Evolutionary conservation across 257 asterid species (phyloP).

Genomic region (Salvia splendens): DNA sequence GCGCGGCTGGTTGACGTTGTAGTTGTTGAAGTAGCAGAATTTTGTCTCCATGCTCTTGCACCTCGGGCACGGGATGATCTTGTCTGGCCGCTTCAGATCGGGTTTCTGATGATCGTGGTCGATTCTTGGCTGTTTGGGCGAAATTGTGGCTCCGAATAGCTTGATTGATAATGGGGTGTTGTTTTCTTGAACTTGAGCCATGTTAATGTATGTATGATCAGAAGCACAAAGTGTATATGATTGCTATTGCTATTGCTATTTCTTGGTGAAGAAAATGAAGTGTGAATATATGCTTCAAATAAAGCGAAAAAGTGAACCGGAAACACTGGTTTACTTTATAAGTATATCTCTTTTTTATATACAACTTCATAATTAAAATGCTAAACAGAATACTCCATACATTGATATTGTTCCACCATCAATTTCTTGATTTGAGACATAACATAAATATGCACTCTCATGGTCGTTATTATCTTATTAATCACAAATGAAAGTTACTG

Average conservation of each 20-base stretch:
- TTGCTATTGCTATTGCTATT: neutral
- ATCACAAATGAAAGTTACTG: neutral
- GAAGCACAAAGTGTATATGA: conserved; percentile 13
- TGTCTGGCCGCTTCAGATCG: conserved; percentile 62
- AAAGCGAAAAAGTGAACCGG: conserved; percentile 33
- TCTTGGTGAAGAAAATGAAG: conserved; percentile 35
- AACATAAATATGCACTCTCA: neutral
- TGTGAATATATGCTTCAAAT: conserved; percentile 34
- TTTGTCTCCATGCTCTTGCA: conserved; percentile 88
- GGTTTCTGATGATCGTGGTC: conserved; percentile 29
- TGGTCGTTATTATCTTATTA: too few species aligned
- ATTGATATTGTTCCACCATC: too few species aligned
- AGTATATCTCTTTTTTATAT: neutral
- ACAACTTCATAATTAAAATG: too few species aligned
- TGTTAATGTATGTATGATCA: neutral
- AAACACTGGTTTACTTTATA: neutral
- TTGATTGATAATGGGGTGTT: conserved; percentile 55
- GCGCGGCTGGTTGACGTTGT: conserved; percentile 85
- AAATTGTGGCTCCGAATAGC: conserved; percentile 70
- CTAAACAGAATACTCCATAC: too few species aligned
- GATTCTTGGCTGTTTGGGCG: conserved; percentile 28
- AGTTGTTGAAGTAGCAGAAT: conserved; percentile 82
- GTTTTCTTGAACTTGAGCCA: conserved; percentile 54
- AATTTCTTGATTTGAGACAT: neutral
- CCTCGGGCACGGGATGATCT: conserved; percentile 79